A percentile compares a stretch with the other conserved stretches of the same genome.
These are phyloP conservation scores for Cyclostephanos tholiformis DNA, from an alignment of 108 stramenopile genomes.

Conservation along the genomic window DNA sequence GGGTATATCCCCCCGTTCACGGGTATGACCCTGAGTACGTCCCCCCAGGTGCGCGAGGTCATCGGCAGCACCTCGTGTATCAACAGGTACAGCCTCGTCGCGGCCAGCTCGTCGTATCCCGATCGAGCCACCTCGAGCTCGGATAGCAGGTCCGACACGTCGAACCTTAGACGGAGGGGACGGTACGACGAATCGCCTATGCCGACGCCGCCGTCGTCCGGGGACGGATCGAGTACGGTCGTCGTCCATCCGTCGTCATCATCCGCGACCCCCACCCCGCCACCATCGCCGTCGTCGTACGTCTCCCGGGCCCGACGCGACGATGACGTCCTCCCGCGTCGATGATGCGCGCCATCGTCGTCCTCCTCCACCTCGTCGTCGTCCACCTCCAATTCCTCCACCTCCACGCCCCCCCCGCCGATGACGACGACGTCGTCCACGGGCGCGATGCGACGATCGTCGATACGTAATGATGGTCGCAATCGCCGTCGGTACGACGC, in stretches of 20 bases:
- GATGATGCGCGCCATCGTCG: too few species aligned
- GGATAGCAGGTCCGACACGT: constrained; percentile 18
- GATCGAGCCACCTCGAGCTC: constrained; percentile 31
- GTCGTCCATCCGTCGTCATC: not conserved
- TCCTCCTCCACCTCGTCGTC: not conserved
- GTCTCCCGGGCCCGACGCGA: too few species aligned
- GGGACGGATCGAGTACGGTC: constrained; percentile 23
- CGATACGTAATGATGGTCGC: too few species aligned
- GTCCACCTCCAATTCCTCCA: not conserved
- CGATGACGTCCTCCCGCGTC: too few species aligned
- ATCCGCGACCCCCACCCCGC: too few species aligned
- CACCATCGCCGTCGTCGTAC: too few species aligned
- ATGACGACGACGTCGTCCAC: constrained; percentile 30
- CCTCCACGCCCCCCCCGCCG: constrained; percentile 7
- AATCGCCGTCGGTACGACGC: too few species aligned
- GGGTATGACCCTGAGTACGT: constrained; percentile 41
- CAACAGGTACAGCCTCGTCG: constrained; percentile 46
- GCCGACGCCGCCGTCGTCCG: too few species aligned
- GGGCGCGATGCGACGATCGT: too few species aligned
- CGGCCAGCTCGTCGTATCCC: constrained; percentile 16
- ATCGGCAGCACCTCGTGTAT: constrained; percentile 45
- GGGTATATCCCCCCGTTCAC: constrained; percentile 52
- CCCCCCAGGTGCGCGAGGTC: constrained; percentile 44
- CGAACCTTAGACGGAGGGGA: constrained; percentile 48
- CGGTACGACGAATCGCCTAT: constrained; percentile 36